These are phyloP conservation scores for Bifiguratus adelaidae DNA, from an alignment of 192 early-diverging fungal species.

Conservation along the genomic window DNA sequence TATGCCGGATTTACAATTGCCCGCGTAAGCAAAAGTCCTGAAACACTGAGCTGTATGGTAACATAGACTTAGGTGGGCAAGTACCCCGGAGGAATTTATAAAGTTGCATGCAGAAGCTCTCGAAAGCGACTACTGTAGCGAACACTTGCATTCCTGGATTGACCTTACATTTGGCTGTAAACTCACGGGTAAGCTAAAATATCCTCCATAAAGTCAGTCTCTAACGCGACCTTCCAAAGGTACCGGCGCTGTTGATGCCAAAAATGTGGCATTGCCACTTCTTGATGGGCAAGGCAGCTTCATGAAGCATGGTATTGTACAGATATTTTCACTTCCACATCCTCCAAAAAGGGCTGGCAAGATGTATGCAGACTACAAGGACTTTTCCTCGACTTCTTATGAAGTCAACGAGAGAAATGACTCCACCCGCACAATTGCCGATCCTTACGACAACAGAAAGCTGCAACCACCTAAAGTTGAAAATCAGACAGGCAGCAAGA, in stretches of 20 bases:
- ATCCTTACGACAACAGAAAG: no score
- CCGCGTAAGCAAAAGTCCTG: slow-evolving; percentile 6
- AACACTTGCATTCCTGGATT: slow-evolving; percentile 75
- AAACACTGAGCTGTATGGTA: not conserved
- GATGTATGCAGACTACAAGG: no score
- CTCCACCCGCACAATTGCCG: no score
- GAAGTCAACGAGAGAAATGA: no score
- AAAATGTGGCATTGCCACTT: slow-evolving; percentile 64
- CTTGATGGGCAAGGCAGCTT: slow-evolving; percentile 77
- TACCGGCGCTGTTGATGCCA: slow-evolving; percentile 61
- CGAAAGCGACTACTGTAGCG: slow-evolving; percentile 65
- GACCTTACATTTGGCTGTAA: slow-evolving; percentile 85
- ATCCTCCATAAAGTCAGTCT: not conserved
- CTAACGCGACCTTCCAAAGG: no score
- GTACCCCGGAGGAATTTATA: slow-evolving; percentile 72
- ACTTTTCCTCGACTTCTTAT: no score
- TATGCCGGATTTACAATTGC: slow-evolving; percentile 46
- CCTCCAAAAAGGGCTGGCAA: no score
- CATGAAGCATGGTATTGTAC: slow-evolving; percentile 61
- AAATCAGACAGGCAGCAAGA: no score
- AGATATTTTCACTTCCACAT: slow-evolving; percentile 82
- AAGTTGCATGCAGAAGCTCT: slow-evolving; percentile 66
- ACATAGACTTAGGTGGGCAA: slow-evolving; percentile 47
- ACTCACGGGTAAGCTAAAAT: slow-evolving; percentile 36
- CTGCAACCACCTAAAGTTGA: no score